These are phyloP conservation scores for Entomortierella chlamydospora DNA, from an alignment of 192 early-diverging fungal genomes.

Conservation along the genomic window DNA sequence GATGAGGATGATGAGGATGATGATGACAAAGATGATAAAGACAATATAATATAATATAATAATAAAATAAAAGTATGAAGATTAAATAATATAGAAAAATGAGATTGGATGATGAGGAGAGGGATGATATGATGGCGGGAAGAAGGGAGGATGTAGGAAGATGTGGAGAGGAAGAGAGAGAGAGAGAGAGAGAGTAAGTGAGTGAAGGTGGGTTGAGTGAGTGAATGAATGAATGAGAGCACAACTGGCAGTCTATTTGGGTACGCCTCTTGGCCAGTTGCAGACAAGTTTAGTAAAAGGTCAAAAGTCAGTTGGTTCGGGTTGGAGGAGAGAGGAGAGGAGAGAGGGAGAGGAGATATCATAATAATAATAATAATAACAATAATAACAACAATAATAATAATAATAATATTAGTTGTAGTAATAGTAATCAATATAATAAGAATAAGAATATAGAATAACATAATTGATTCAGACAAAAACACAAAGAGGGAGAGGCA, in stretches of 20 bases:
- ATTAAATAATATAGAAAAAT: background rate
- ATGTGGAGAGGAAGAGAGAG: background rate
- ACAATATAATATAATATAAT: too few species aligned
- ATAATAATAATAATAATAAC: background rate
- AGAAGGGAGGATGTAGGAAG: background rate
- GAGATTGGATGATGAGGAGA: background rate
- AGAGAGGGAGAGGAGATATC: background rate
- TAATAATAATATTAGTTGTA: too few species aligned
- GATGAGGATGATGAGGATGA: too few species aligned
- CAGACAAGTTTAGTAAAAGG: too few species aligned
- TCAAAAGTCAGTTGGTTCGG: too few species aligned
- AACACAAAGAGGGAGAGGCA: background rate
- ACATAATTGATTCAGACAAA: too few species aligned
- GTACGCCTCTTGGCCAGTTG: too few species aligned
- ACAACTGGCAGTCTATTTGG: too few species aligned
- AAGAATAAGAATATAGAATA: background rate
- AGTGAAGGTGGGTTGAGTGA: background rate
- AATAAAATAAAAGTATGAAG: too few species aligned
- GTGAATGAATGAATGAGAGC: background rate
- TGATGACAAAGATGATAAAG: too few species aligned
- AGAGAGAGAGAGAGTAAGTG: conserved; percentile 4
- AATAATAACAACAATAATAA: too few species aligned
- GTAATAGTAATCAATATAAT: background rate
- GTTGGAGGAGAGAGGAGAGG: background rate
- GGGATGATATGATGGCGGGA: background rate